Conservation (phyloP, 1,139 yeast species). For the Candida freyschussii region DNA sequence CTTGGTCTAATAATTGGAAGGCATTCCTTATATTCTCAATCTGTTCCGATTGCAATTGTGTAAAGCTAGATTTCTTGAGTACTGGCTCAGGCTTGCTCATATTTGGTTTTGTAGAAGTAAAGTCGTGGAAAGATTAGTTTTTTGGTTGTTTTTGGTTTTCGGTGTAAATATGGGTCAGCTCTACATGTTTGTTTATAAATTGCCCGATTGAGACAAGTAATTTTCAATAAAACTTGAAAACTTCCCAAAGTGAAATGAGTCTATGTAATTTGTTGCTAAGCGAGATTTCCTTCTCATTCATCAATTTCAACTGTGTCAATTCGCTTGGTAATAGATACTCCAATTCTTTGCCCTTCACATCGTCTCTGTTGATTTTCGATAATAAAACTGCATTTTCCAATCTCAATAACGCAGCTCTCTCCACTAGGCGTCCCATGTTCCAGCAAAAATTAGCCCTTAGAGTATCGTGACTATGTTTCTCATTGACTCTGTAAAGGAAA, state of each 20-base stretch:
- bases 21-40: slow-evolving; percentile 45
- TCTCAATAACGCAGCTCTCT: slow-evolving; percentile 53
- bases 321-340: slow-evolving; percentile 73
- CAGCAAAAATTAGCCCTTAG: slow-evolving; percentile 54
- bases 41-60: slow-evolving; percentile 27
- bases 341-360: slow-evolving; percentile 78
- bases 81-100: too few relatives aligned
- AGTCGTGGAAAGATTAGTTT: too few relatives aligned
- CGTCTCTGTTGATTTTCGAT: slow-evolving; percentile 81
- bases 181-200: slow-evolving; percentile 1
- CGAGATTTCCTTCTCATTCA: slow-evolving; percentile 53
- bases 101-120: too few relatives aligned
- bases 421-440: slow-evolving; percentile 63
- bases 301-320: slow-evolving; percentile 58
- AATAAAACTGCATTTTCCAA: slow-evolving; percentile 61
- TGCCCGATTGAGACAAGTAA: slow-evolving; percentile 2
- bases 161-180: neutral
- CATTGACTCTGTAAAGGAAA: slow-evolving; percentile 71
- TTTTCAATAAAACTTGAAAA: slow-evolving; percentile 36
- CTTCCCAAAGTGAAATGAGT: slow-evolving; percentile 48
- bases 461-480: slow-evolving; percentile 43
- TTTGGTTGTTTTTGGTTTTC: too few relatives aligned
- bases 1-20: slow-evolving; percentile 71
- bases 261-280: slow-evolving; percentile 52
- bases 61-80: slow-evolving; percentile 3